Evolutionary conservation across 73 alveolate genomes (phyloP).

Genomic region (Tetrahymena borealis): DNA sequence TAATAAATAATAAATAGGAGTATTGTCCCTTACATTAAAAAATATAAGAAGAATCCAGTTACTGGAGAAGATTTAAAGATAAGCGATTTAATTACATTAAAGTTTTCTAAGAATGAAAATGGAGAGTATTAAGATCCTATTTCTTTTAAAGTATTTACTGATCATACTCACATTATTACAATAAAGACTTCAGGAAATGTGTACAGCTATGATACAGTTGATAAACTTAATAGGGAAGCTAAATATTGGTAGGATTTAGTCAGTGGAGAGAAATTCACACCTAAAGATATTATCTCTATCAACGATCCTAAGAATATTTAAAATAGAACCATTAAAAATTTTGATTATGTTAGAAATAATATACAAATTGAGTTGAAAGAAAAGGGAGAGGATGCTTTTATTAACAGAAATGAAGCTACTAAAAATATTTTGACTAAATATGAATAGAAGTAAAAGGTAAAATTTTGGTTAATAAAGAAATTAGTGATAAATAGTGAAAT

Average conservation of each 20-base stretch:
- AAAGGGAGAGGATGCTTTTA: constrained; percentile 18
- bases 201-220: constrained; percentile 77
- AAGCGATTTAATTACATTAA: constrained; percentile 70
- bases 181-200: constrained; percentile 95
- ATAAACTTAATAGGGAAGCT: constrained; percentile 77
- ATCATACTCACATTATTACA: constrained; percentile 81
- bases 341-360: constrained; percentile 28
- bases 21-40: constrained; percentile 84
- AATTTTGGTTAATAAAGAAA: constrained; percentile 1
- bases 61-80: constrained; percentile 72
- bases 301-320: constrained; percentile 65
- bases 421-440: constrained; percentile 31
- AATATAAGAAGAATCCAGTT: constrained; percentile 81
- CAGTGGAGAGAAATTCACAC: constrained; percentile 74
- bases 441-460: constrained; percentile 1
- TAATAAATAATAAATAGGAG: constrained; percentile 11
- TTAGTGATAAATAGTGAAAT: neutral
- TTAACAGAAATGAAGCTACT: constrained; percentile 26
- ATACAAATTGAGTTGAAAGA: constrained; percentile 14
- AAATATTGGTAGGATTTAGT: constrained; percentile 77
- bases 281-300: constrained; percentile 66
- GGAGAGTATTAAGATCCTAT: constrained; percentile 97
- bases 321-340: constrained; percentile 41
- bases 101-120: constrained; percentile 83
- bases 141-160: constrained; percentile 80